phyloP scores from a whole-genome alignment of 192 early-diverging fungal genomes.

The Coemansia sp. region DNA sequence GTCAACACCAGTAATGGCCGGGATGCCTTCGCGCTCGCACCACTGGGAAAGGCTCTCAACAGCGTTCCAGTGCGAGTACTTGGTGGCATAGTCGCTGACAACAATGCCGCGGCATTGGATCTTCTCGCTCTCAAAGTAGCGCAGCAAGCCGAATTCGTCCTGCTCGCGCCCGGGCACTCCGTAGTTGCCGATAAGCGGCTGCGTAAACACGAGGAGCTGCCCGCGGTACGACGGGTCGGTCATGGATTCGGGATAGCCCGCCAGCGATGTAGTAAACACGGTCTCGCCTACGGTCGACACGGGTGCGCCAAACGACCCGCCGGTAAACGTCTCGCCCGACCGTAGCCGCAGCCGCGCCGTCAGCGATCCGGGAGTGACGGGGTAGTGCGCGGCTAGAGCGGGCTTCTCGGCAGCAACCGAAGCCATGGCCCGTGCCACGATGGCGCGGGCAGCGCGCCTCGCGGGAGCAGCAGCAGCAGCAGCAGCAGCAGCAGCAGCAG shows the following conservation, averaged over 20 bases:
- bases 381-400: conserved; percentile 39
- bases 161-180: conserved; percentile 91
- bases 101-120: conserved; percentile 93
- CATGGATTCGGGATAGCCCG: conserved; percentile 96
- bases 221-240: conserved; percentile 98
- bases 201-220: conserved; percentile 96
- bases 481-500: no score
- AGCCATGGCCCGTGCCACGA: conserved; percentile 49
- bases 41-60: conserved; percentile 76
- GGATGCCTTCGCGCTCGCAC: conserved; percentile 88
- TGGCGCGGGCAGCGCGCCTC: neutral
- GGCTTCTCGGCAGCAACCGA: conserved; percentile 21
- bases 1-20: conserved; percentile 93
- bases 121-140: conserved; percentile 90
- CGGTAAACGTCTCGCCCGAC: conserved; percentile 78
- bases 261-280: conserved; percentile 78
- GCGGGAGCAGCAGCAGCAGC: no score
- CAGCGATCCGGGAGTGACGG: conserved; percentile 59
- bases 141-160: conserved; percentile 79
- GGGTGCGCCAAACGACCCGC: conserved; percentile 84
- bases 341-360: conserved; percentile 70
- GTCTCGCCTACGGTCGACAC: conserved; percentile 77
- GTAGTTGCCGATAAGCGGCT: conserved; percentile 97
- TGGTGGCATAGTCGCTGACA: conserved; percentile 84
- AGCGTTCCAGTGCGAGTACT: conserved; percentile 92